Conservation (phyloP, 257 asterid genomes). For the Capsicum rhomboideum region DNA sequence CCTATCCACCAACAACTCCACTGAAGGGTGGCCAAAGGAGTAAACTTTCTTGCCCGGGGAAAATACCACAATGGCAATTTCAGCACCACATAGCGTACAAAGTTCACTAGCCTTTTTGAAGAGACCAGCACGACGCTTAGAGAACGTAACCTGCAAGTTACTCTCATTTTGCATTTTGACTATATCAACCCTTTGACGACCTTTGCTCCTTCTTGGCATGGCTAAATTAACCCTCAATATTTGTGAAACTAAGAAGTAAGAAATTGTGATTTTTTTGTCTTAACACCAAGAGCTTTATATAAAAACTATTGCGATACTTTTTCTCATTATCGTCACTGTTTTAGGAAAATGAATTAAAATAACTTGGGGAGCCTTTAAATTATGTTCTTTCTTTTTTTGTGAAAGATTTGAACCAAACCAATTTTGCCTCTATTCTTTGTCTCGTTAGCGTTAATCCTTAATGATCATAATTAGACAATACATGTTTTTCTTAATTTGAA, state of each 20-base stretch:
- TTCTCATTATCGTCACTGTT: background rate
- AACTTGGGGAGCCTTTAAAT: background rate
- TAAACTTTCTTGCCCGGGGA: conserved; percentile 42
- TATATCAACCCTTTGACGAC: conserved; percentile 54
- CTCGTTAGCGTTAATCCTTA: background rate
- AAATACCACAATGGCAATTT: conserved; percentile 42
- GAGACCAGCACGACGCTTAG: conserved; percentile 56
- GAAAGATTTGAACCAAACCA: background rate
- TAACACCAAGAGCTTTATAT: background rate
- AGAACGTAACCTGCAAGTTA: conserved; percentile 65
- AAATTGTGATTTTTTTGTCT: background rate
- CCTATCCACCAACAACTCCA: conserved; percentile 19
- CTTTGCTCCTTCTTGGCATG: conserved; percentile 24
- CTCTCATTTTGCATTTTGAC: conserved; percentile 46
- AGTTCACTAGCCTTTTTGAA: conserved; percentile 84
- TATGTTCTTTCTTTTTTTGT: background rate
- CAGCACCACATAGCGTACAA: conserved; percentile 48
- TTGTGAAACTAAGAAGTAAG: background rate
- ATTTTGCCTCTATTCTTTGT: background rate
- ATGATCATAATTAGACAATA: background rate
- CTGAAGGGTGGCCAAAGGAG: conserved; percentile 56
- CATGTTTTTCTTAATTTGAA: background rate
- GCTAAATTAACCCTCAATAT: background rate
- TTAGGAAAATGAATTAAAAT: background rate
- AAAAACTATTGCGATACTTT: background rate